Percentiles rank a stretch among this genome's conserved stretches.
Evolutionary conservation across 148 eudicot genomes (phyloP).

Genomic region (Vaccinium myrtillus): DNA sequence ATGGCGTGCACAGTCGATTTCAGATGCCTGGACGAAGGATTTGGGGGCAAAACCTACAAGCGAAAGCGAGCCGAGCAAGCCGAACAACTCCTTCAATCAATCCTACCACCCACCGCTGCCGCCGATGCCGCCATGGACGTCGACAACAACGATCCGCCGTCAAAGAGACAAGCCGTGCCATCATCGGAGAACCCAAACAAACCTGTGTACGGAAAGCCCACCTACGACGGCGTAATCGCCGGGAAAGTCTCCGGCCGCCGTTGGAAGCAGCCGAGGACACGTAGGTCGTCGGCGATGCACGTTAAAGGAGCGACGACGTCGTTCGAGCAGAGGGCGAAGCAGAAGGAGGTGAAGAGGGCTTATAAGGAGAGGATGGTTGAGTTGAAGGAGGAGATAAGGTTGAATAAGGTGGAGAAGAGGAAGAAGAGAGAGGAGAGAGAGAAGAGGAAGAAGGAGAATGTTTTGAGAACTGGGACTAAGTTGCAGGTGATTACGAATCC

Average conservation of each 20-base stretch:
- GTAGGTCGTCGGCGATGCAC: conserved; percentile 57
- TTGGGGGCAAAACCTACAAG: conserved; percentile 90
- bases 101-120: not conserved
- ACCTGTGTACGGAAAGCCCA: conserved; percentile 64
- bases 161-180: conserved; percentile 62
- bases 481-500: conserved; percentile 84
- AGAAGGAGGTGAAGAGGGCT: conserved; percentile 76
- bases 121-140: conserved; percentile 19
- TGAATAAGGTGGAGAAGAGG: conserved; percentile 62
- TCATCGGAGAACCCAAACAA: conserved; percentile 58
- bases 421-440: conserved; percentile 57
- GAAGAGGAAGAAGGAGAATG: conserved; percentile 69
- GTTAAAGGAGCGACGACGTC: conserved; percentile 38
- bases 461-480: conserved; percentile 69
- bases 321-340: conserved; percentile 45
- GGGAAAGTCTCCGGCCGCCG: conserved; percentile 79
- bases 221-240: conserved; percentile 89
- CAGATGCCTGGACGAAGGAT: conserved; percentile 79
- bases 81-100: conserved; percentile 12
- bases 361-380: conserved; percentile 64
- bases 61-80: conserved; percentile 67
- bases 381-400: conserved; percentile 67
- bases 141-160: conserved; percentile 16
- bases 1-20: conserved; percentile 94
- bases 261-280: conserved; percentile 74